Evolutionary conservation across 352 stramenopile species (phyloP).

Genomic region (Globisporangium cederbergense): DNA sequence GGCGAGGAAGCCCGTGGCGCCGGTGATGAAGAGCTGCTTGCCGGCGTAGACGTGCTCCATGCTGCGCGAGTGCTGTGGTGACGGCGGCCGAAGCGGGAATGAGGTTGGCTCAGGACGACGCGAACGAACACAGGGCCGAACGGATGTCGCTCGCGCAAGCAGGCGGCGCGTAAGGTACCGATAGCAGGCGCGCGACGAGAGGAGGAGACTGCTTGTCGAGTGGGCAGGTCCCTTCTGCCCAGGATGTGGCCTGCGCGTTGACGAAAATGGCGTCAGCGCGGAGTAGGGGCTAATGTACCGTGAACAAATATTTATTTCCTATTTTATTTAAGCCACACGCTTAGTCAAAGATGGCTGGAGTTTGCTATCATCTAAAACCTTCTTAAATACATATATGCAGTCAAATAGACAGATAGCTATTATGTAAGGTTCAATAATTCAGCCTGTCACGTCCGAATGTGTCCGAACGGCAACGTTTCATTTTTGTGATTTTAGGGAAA

Average conservation of each 20-base stretch:
- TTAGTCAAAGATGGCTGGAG: too few species aligned
- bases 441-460: too few species aligned
- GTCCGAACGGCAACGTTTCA: too few species aligned
- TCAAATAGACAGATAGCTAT: too few species aligned
- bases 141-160: background rate
- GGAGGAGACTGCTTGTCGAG: background rate
- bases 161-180: background rate
- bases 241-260: background rate
- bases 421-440: too few species aligned
- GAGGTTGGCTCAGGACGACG: background rate
- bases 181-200: background rate
- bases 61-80: background rate
- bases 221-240: too few species aligned
- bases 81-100: background rate
- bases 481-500: too few species aligned
- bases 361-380: too few species aligned
- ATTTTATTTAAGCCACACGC: too few species aligned
- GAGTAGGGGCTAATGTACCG: background rate
- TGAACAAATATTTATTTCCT: background rate
- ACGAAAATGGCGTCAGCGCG: background rate
- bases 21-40: conserved; percentile 81
- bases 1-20: conserved; percentile 82
- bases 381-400: too few species aligned
- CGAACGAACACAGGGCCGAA: background rate
- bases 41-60: conserved; percentile 61